phyloP scores from a whole-genome alignment of 108 stramenopile genomes.

The Pseudonitzschia pungens region DNA sequence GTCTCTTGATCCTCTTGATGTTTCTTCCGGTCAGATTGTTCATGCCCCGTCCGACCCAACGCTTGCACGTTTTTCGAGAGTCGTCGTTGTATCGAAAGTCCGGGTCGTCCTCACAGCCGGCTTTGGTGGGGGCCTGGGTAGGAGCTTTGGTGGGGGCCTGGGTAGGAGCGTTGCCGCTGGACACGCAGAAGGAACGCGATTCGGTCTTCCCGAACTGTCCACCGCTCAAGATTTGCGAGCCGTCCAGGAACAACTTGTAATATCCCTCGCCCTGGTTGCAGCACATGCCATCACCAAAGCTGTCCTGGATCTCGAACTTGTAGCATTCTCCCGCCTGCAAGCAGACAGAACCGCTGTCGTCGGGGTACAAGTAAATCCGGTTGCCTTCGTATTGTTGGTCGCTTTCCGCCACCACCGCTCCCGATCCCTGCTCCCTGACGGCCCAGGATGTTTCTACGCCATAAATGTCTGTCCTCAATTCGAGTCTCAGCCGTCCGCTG shows the following conservation, averaged over 20 bases:
- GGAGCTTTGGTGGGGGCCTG: background rate
- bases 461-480: background rate
- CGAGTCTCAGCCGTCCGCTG: background rate
- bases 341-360: background rate
- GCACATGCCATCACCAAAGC: conserved; percentile 50
- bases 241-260: conserved; percentile 37
- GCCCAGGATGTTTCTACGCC: background rate
- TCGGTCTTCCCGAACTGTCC: conserved; percentile 38
- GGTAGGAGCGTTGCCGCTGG: background rate
- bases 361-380: background rate
- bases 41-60: background rate
- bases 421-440: background rate
- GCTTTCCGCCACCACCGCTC: background rate
- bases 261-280: conserved; percentile 45
- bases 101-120: background rate
- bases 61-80: background rate
- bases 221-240: conserved; percentile 13
- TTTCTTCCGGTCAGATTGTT: background rate
- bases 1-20: background rate
- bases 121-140: background rate
- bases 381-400: background rate
- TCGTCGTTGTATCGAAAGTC: background rate
- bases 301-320: conserved; percentile 25
- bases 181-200: conserved; percentile 11
- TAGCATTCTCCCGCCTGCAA: conserved; percentile 1